phyloP scores from a whole-genome alignment of 257 asterid species.

The Primulina huaijiensis region DNA sequence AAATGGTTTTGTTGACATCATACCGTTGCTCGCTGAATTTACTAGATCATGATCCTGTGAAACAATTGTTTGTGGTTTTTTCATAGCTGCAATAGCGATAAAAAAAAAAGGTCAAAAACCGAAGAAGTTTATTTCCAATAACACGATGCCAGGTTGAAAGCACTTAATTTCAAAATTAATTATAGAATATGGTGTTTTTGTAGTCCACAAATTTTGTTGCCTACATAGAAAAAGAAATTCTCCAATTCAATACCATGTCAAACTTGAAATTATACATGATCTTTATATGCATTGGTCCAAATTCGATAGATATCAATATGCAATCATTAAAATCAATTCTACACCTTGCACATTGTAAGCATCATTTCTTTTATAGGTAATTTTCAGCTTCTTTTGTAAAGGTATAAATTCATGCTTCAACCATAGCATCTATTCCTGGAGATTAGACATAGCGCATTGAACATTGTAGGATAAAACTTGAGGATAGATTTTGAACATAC shows the following conservation, averaged over 20 bases:
- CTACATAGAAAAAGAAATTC: background rate
- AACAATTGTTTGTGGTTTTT: conserved; percentile 51
- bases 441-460: background rate
- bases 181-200: background rate
- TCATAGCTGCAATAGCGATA: conserved; percentile 49
- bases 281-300: background rate
- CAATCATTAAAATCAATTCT: too few relatives aligned
- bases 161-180: background rate
- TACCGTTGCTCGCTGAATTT: conserved; percentile 37
- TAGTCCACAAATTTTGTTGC: background rate
- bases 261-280: background rate
- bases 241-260: background rate
- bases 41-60: conserved; percentile 41
- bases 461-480: background rate
- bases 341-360: background rate
- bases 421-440: background rate
- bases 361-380: background rate
- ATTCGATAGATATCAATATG: background rate
- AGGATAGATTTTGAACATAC: too few relatives aligned
- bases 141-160: background rate
- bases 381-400: background rate
- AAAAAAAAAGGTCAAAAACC: conserved; percentile 14
- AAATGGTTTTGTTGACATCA: conserved; percentile 1
- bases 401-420: background rate
- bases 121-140: background rate